Evolutionary conservation across 208 protist species (phyloP), one percentile per base, ranked within the genome.

Genomic region (Strigomonas galati): DNA sequence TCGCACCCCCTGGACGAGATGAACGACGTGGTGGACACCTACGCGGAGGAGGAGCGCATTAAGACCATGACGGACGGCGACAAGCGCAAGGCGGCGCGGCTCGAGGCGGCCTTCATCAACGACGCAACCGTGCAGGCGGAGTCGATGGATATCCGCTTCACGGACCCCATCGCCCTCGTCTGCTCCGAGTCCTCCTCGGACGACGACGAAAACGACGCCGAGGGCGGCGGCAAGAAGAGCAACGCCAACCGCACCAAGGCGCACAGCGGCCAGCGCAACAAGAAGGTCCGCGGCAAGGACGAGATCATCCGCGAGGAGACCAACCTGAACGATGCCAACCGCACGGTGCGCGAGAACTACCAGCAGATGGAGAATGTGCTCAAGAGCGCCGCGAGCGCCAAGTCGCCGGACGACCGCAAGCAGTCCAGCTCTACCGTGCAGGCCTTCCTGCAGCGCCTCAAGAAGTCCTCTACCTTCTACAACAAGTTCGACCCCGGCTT

Each of bases 131-230:
- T 85, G 65, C 88, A 92, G 68, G 88, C 88, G n/a, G 75, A 91
- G 78, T 92, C 88, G 32, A 94, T 94, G 88, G 88, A 85, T 62
- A 85, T 94, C 37, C 71, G 81, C 49, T 94, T 94, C 76, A 83
- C 82, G n/a, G 78, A 86, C 14, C 75, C 73, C 35, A 65, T 92
- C 15, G 77, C 78, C 19, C 69, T 86, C 1, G 88, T 88, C 12
- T 71, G 71, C 66, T 88, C 83, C 21, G 78, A 87, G 67, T 66
- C 21, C 17, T 24, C 44, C 17, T 24, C n/a, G 17, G 87, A 91
- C 37, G 73, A 72, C 37, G 82, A 89, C 48, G 77, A 81, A 46
- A 78, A 82, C 40, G 66, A 71, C 37, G 63, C 21, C 7, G 69
- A 59, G 26, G 57, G 61, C 49, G 65, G 35, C 23, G 31, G 54